Evolutionary conservation across 176 grass and related monocot species (phyloP).

Genomic region (Paspalum notatum): DNA sequence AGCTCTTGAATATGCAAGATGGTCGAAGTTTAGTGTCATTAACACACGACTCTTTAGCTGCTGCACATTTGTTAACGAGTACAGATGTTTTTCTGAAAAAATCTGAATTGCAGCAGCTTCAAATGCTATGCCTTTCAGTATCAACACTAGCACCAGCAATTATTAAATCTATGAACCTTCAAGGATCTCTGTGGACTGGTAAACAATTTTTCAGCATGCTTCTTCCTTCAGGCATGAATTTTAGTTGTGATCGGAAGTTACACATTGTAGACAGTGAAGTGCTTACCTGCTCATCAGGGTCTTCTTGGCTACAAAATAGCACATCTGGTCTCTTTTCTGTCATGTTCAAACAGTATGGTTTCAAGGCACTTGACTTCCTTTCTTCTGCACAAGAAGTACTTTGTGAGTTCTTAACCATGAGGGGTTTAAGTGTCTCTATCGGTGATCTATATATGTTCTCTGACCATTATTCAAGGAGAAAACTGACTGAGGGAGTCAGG

Average conservation of each 20-base stretch:
- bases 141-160: slow-evolving; percentile 41
- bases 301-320: slow-evolving; percentile 67
- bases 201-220: slow-evolving; percentile 81
- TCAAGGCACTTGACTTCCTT: slow-evolving; percentile 63
- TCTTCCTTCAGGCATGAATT: slow-evolving; percentile 65
- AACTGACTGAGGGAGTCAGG: slow-evolving; percentile 62
- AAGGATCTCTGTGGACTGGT: slow-evolving; percentile 66
- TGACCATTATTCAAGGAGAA: slow-evolving; percentile 62
- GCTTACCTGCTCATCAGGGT: slow-evolving; percentile 50
- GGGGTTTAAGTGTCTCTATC: slow-evolving; percentile 81
- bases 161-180: slow-evolving; percentile 49
- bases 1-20: slow-evolving; percentile 84
- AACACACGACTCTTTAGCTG: slow-evolving; percentile 81
- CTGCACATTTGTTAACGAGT: slow-evolving; percentile 65
- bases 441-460: slow-evolving; percentile 72
- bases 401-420: slow-evolving; percentile 76
- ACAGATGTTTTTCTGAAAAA: slow-evolving; percentile 57
- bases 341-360: slow-evolving; percentile 70
- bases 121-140: slow-evolving; percentile 62
- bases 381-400: slow-evolving; percentile 70
- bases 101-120: slow-evolving; percentile 75
- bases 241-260: slow-evolving; percentile 47
- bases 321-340: slow-evolving; percentile 63
- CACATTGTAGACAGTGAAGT: slow-evolving; percentile 55
- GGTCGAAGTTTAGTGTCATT: slow-evolving; percentile 80